A percentile compares a stretch with the other conserved stretches of the same genome.
Evolutionary conservation across 1,139 yeast species (phyloP).

Genomic region (Saccharomyces hybrid): DNA sequence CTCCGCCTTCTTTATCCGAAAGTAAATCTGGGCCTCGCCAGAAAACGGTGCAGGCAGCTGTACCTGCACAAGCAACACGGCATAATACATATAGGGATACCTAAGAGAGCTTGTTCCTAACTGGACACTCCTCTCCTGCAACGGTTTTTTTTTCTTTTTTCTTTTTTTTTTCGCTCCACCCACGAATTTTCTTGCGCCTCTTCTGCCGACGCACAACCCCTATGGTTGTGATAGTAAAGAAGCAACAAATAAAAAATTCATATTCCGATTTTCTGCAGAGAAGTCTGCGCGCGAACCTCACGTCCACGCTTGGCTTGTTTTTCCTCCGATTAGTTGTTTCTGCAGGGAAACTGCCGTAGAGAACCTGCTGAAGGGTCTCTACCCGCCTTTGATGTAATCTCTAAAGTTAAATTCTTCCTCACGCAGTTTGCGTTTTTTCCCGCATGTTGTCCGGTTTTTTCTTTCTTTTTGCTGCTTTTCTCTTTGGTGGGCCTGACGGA

Average conservation of each 20-base stretch:
- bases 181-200: background rate
- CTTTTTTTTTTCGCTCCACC: background rate
- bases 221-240: background rate
- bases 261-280: background rate
- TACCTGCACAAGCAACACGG: background rate
- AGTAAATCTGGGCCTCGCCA: background rate
- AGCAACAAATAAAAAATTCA: background rate
- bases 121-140: background rate
- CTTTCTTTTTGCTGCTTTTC: background rate
- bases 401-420: background rate
- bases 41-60: background rate
- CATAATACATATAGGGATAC: background rate
- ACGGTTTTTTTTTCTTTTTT: background rate
- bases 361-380: constrained; percentile 4
- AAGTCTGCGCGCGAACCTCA: background rate
- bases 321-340: background rate
- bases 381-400: constrained; percentile 1
- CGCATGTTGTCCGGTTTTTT: background rate
- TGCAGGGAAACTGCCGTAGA: background rate
- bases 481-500: background rate
- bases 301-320: background rate
- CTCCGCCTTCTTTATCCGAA: background rate
- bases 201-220: background rate
- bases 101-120: background rate
- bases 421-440: background rate